A percentile compares a stretch with the other conserved stretches of the same genome.
Evolutionary conservation across 2,329 filamentous ascomycete species (phyloP).

Genomic region (Rugonectria rugulosa): DNA sequence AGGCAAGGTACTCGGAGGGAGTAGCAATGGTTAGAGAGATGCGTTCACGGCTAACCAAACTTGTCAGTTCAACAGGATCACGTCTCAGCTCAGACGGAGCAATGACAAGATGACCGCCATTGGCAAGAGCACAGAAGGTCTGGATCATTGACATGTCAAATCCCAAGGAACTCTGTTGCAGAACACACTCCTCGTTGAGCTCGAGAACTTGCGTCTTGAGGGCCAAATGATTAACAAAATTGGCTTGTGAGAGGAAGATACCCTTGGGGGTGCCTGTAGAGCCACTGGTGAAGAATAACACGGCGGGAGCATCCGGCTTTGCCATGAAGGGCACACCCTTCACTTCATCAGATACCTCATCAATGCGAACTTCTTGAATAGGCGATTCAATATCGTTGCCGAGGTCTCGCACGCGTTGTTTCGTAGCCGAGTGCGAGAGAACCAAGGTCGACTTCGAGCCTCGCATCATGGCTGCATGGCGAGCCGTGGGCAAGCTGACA

Average conservation of each 20-base stretch:
- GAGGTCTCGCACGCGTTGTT: neutral
- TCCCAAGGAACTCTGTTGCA: conserved; percentile 49
- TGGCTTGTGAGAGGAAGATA: conserved; percentile 43
- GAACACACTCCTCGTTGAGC: conserved; percentile 36
- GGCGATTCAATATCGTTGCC: neutral
- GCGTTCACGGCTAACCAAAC: conserved; percentile 44
- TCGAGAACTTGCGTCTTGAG: conserved; percentile 24
- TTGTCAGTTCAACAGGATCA: conserved; percentile 45
- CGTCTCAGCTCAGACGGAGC: conserved; percentile 31
- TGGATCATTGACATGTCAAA: conserved; percentile 53
- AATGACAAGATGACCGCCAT: conserved; percentile 48
- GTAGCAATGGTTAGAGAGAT: conserved; percentile 50
- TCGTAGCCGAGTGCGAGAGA: conserved; percentile 25
- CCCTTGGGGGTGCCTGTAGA: conserved; percentile 51
- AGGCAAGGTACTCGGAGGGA: conserved; percentile 50
- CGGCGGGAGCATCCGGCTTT: conserved; percentile 22
- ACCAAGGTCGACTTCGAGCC: conserved; percentile 41
- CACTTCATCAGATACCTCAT: conserved; percentile 14
- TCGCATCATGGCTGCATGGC: conserved; percentile 42
- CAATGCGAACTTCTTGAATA: neutral
- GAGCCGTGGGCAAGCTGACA: conserved; percentile 31
- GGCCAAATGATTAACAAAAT: conserved; percentile 41
- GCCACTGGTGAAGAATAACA: conserved; percentile 46
- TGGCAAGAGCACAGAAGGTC: conserved; percentile 44
- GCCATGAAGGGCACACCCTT: neutral